A percentile compares a stretch with the other conserved stretches of the same genome.
Conservation (phyloP, 2,329 filamentous ascomycete genomes). For the Fusarium luffae region DNA sequence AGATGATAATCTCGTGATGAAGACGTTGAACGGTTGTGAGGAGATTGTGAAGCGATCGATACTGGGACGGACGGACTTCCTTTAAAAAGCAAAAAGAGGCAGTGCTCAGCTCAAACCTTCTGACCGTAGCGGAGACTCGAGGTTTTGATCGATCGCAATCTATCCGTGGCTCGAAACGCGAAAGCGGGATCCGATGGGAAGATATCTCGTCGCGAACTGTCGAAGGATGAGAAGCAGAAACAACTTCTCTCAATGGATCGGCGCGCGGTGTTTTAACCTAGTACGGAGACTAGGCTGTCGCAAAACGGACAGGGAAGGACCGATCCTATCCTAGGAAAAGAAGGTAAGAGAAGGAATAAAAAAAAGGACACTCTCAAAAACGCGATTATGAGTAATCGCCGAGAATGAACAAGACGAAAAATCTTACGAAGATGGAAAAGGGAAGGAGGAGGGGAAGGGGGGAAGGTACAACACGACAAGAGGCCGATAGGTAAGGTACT, state of each 20-base stretch:
- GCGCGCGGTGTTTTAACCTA: conserved; percentile 34
- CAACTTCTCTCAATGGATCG: conserved; percentile 28
- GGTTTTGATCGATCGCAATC: conserved; percentile 42
- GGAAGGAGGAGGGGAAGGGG: conserved; percentile 32
- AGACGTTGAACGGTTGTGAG: conserved; percentile 48
- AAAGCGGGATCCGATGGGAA: conserved; percentile 12
- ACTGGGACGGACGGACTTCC: conserved; percentile 50
- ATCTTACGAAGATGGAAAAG: conserved; percentile 35
- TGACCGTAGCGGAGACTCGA: conserved; percentile 41
- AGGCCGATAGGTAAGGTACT: conserved; percentile 26
- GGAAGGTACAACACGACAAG: conserved; percentile 42
- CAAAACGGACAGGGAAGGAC: conserved; percentile 27
- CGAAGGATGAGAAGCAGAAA: conserved; percentile 22
- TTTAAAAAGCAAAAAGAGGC: conserved; percentile 53
- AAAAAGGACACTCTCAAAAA: conserved; percentile 27
- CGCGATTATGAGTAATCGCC: conserved; percentile 32
- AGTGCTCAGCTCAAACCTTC: conserved; percentile 55
- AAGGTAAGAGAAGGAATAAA: conserved; percentile 14
- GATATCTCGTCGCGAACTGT: conserved; percentile 38
- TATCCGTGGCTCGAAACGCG: conserved; percentile 28
- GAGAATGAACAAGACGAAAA: conserved; percentile 38
- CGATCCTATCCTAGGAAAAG: conserved; percentile 37
- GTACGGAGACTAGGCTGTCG: conserved; percentile 30
- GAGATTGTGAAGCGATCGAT: conserved; percentile 54
- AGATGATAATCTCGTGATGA: conserved; percentile 48